Evolutionary conservation across 169 alveolate genomes (phyloP), one percentile per base, ranked within the genome.

Genomic region (Plasmodium ovale): DNA sequence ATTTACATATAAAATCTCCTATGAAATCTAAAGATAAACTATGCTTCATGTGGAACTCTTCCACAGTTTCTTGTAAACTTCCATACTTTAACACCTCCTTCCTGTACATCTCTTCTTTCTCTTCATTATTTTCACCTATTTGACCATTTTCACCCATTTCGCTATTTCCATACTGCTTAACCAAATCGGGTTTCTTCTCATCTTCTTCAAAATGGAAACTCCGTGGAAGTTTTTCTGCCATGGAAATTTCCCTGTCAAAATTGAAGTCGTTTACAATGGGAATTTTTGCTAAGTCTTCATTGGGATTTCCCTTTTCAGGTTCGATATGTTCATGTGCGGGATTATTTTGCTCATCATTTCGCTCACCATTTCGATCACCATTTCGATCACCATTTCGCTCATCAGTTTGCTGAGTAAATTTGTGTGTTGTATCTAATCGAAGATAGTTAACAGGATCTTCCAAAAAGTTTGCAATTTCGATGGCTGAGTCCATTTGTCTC

Each of bases 1-100:
- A 14, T 51, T 82, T 82, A 51, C 90, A 82, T 1, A 82, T 82
- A 31, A 65, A 82, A 49, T 82, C 90, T 0, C 90, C 90, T 19
- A 82, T 27, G 39, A 82, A 82, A 65, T 82, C 82, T 5, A 82
- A 35, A 7, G 72, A 56, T 21, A 82, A 27, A 31, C 42, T 33
- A 49, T 82, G 90, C 42, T 82, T 82, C 16, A 21, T n/a, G 42
- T 65, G 68, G 58, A 82, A 82, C 16, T 82, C 90, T 14, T 54
- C 44, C 2, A 82, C 29, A 0, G 90, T 82, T 53, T 82, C 90
- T 64, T 64, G 84, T n/a, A 82, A 39, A 0, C 71, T 39, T 21
- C 90, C 90, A 39, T 51, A 23, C 49, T 82, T 64, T 35, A 82
- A 56, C 3, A 82, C 70, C 9, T 82, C 60, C 56, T 7, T 16